Conservation (phyloP, 306 rosid genomes). For the Corylus americana region DNA sequence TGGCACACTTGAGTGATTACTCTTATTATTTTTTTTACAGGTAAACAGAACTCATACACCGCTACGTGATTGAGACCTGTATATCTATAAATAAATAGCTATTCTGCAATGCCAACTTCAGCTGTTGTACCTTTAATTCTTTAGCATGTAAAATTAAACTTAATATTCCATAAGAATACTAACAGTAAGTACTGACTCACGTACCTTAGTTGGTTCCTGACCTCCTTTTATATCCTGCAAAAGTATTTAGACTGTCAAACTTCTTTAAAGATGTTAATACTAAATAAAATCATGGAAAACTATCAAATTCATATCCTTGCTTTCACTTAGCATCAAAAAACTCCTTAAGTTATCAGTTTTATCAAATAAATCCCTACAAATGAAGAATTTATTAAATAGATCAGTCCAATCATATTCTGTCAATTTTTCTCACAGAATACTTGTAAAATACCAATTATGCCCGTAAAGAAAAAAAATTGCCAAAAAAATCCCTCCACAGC, state of each 20-base stretch:
- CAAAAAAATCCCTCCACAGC: no score
- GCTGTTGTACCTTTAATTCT: not conserved
- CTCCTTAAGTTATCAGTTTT: no score
- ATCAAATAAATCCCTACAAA: no score
- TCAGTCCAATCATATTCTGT: no score
- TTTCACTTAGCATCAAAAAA: no score
- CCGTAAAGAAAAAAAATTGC: no score
- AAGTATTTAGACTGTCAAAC: constrained; percentile 19
- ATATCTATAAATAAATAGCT: not conserved
- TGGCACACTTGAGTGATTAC: not conserved
- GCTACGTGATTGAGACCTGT: not conserved
- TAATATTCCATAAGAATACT: not conserved
- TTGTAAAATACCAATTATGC: no score
- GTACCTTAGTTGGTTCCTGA: constrained; percentile 60
- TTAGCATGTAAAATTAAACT: not conserved
- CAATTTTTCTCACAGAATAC: no score
- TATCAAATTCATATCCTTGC: not conserved
- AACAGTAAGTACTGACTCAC: not conserved
- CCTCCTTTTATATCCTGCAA: constrained; percentile 40
- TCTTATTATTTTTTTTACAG: not conserved
- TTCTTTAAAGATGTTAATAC: constrained; percentile 11
- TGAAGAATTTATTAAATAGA: no score
- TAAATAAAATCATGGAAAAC: not conserved
- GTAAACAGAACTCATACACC: not conserved
- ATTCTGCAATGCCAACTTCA: not conserved